Base-by-base conservation (phyloP, 495 filamentous ascomycete genomes). In the Oleoguttula mirabilis region DNA sequence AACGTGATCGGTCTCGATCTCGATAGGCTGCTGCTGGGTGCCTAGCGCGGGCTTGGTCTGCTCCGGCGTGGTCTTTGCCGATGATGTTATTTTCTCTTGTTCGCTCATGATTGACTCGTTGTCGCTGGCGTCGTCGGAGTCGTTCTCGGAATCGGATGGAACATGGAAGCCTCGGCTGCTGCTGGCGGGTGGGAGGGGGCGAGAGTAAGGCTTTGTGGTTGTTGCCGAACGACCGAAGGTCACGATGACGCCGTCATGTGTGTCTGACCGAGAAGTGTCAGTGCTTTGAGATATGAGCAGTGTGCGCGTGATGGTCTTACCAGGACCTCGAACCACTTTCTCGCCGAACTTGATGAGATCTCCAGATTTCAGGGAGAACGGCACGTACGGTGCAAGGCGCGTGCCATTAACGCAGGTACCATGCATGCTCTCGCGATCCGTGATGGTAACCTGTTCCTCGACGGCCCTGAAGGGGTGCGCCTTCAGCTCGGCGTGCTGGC, bases 401-500 rank as follows among this genome's bases (percentile, higher is more conserved):
- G 1, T 10, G 17, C 31, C 27, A 19, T 60, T 64, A 35, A 73
- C 41, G 24, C 46, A 70, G 0, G 74, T 79, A 20, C 75, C 75
- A 46, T 79, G 75, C 46, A 77, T 71, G 5, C 70, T 73, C 16
- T 66, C 67, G 3, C 68, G 55, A 30, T 77, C 73, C 21, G 45
- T 55, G 38, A 76, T 59, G 10, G 52, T 50, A 1, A 76, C 46
- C 10, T 44, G 46, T 66, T 75, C 39, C 8, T 32, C 16, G 5
- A 10, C 6, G n/a, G 36, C 22, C 1, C 10, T 27, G 24, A 11
- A 35, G 11, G 30, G 31, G 39, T 50, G 19, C 20, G 31, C n/a
- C 10, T 54, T 44, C 7, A 93, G 52, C 37, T 70, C 61, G 10
- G 84, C 86, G 64, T 94, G 86, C 8, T 73, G 58, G 21, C 86